Percentiles rank a stretch among this genome's conserved stretches.
Evolutionary conservation across 495 filamentous ascomycete genomes (phyloP).

Genomic region (Xylaria longipes): DNA sequence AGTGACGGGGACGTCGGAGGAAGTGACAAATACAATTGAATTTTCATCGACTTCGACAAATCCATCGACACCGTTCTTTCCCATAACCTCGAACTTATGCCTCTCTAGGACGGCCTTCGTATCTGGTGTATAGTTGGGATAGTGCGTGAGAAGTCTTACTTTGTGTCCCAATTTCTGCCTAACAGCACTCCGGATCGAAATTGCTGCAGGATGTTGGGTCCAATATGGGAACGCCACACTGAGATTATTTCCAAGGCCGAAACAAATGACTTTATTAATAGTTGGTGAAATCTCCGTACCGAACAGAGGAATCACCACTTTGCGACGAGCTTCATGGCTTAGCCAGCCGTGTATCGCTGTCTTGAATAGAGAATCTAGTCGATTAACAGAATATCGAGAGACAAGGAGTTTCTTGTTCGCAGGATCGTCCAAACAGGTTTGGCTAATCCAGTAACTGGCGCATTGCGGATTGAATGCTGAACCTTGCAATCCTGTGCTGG

Average conservation of each 20-base stretch:
- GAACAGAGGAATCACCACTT: not conserved
- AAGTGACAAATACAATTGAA: slow-evolving; percentile 31
- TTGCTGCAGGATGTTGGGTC: not conserved
- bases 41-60: slow-evolving; percentile 38
- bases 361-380: not conserved
- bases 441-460: not conserved
- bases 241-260: slow-evolving; percentile 7
- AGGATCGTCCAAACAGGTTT: not conserved
- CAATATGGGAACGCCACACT: too few species aligned
- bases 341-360: not conserved
- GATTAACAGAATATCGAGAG: not conserved
- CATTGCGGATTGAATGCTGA: too few species aligned
- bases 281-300: not conserved
- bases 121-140: not conserved
- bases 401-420: too few species aligned
- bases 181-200: not conserved
- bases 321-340: not conserved
- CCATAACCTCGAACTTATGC: slow-evolving; percentile 1
- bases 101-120: not conserved
- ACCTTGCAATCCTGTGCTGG: too few species aligned
- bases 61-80: slow-evolving; percentile 12
- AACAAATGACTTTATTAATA: slow-evolving; percentile 21
- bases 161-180: not conserved
- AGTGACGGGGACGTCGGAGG: slow-evolving; percentile 31
- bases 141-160: slow-evolving; percentile 1